Percentiles rank a stretch among this genome's conserved stretches.
Conservation (phyloP, 495 filamentous ascomycete genomes). For the Platismatia glauca region DNA sequence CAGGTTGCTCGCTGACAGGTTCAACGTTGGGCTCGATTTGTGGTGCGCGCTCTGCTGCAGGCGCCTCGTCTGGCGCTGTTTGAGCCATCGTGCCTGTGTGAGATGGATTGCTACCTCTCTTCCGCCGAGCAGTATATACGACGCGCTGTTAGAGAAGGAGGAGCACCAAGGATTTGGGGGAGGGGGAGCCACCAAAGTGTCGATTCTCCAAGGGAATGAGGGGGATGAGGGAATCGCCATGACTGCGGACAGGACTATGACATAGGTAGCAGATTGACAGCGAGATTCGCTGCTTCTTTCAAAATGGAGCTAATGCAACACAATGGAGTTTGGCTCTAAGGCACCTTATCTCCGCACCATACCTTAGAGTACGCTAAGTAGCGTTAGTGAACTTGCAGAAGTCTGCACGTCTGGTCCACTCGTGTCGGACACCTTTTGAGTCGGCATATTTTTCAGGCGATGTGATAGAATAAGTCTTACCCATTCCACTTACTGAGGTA, state of each 20-base stretch:
- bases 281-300: no score
- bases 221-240: no score
- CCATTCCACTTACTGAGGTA: no score
- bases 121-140: neutral
- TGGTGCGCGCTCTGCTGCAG: neutral
- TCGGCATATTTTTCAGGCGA: no score
- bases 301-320: neutral
- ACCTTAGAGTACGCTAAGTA: no score
- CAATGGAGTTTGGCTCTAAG: neutral
- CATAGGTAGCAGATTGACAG: no score
- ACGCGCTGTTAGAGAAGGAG: neutral
- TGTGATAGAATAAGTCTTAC: no score
- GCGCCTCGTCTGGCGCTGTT: neutral
- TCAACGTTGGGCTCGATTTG: neutral
- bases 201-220: neutral
- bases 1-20: conserved; percentile 8
- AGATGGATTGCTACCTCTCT: neutral
- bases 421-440: no score
- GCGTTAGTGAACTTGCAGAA: no score
- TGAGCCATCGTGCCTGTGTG: neutral
- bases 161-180: neutral
- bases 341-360: no score
- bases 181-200: neutral
- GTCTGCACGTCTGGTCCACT: no score
- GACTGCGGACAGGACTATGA: neutral